A percentile compares a stretch with the other conserved stretches of the same genome.
Conservation (phyloP, 768 basidiomycete genomes). For the Boletus coccyginus region DNA sequence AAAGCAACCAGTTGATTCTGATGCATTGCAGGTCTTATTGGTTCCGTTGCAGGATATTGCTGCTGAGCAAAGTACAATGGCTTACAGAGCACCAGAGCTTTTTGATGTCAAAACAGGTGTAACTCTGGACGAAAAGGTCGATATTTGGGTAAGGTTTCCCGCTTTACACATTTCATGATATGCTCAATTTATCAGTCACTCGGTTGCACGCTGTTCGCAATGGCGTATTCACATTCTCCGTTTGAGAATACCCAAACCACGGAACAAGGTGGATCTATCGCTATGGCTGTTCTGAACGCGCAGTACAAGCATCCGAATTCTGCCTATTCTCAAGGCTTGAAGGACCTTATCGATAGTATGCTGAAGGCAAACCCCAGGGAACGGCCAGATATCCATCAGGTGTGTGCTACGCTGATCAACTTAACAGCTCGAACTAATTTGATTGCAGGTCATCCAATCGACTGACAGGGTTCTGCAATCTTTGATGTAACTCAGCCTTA, state of each 20-base stretch:
- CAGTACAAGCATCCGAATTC: slow-evolving; percentile 88
- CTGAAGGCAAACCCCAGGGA: slow-evolving; percentile 79
- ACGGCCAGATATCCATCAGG: slow-evolving; percentile 84
- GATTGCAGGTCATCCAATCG: slow-evolving; percentile 57
- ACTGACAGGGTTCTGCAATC: slow-evolving; percentile 64
- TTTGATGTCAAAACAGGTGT: slow-evolving; percentile 95
- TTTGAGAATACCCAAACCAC: slow-evolving; percentile 92
- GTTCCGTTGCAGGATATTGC: slow-evolving; percentile 74
- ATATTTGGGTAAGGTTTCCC: slow-evolving; percentile 77
- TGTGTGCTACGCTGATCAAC: slow-evolving; percentile 30
- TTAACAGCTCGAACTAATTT: slow-evolving; percentile 1
- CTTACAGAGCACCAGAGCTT: slow-evolving; percentile 94
- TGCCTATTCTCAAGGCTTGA: slow-evolving; percentile 82
- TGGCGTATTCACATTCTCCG: slow-evolving; percentile 94
- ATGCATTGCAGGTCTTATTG: background rate
- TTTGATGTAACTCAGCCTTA: slow-evolving; percentile 38
- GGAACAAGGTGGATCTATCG: slow-evolving; percentile 94
- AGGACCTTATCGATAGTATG: slow-evolving; percentile 80
- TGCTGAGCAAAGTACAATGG: slow-evolving; percentile 98
- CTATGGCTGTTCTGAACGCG: slow-evolving; percentile 95
- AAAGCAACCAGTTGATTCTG: slow-evolving; percentile 8
- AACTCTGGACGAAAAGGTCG: slow-evolving; percentile 89
- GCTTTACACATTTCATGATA: background rate
- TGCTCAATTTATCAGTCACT: slow-evolving; percentile 64
- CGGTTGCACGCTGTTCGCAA: slow-evolving; percentile 91